phyloP scores from a whole-genome alignment of 768 basidiomycete species.

The Termitomyces sp. region DNA sequence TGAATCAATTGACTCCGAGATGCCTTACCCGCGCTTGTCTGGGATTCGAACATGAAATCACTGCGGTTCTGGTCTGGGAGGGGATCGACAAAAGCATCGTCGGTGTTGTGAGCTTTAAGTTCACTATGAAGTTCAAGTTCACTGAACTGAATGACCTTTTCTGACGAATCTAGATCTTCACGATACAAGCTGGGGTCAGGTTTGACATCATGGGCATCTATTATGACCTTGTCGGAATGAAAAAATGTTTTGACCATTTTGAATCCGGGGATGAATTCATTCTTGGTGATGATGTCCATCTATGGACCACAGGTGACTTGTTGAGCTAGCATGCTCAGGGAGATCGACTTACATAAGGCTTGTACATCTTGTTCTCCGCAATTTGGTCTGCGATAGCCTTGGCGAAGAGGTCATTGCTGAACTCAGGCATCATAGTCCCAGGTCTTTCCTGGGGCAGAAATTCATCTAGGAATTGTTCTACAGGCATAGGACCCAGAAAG shows the following conservation, averaged over 20 bases:
- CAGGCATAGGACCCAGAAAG: slow-evolving; percentile 6
- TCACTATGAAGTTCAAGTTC: slow-evolving; percentile 11
- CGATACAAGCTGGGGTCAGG: slow-evolving; percentile 6
- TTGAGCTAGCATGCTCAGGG: neutral
- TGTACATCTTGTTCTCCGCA: neutral
- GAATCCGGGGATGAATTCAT: too few relatives aligned
- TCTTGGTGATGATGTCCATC: neutral
- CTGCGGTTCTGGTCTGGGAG: neutral
- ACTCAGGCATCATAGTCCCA: neutral
- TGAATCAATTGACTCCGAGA: slow-evolving; percentile 18
- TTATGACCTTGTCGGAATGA: neutral
- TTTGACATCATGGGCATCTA: neutral
- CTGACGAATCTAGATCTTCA: neutral
- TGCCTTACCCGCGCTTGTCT: neutral
- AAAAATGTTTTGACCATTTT: too few relatives aligned
- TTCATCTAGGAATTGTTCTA: neutral
- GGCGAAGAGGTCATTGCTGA: neutral
- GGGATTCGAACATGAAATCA: neutral
- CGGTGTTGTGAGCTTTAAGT: slow-evolving; percentile 8
- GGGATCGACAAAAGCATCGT: slow-evolving; percentile 3
- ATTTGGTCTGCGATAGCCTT: neutral
- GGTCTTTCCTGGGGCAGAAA: neutral
- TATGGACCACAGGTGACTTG: neutral
- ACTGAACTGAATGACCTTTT: slow-evolving; percentile 5
- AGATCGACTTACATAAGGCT: neutral